Conservation (phyloP, 495 filamentous ascomycete genomes). For the Parachaetomium inaequale region DNA sequence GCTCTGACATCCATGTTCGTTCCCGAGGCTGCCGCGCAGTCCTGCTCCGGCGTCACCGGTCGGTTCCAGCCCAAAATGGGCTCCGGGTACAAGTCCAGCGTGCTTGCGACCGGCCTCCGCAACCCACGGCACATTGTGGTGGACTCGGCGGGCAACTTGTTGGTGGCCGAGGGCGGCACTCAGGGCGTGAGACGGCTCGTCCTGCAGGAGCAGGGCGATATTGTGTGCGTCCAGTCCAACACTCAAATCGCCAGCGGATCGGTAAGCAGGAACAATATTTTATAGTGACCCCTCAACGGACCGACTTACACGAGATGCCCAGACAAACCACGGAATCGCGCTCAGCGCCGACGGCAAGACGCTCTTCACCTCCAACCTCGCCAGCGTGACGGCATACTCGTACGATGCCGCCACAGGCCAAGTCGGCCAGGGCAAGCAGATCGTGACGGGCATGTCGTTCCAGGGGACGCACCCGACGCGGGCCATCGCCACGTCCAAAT, state of each 20-base stretch:
- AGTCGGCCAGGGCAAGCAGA: conserved; percentile 40
- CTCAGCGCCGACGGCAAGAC: conserved; percentile 58
- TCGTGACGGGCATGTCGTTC: conserved; percentile 54
- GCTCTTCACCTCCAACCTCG: conserved; percentile 55
- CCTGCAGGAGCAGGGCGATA: conserved; percentile 46
- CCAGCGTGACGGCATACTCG: conserved; percentile 53
- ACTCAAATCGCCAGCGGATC: conserved; percentile 35
- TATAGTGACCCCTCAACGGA: background rate
- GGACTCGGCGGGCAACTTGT: conserved; percentile 52
- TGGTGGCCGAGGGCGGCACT: conserved; percentile 50
- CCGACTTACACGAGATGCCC: background rate
- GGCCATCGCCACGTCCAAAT: conserved; percentile 51
- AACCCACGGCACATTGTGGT: conserved; percentile 42
- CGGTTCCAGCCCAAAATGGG: conserved; percentile 41
- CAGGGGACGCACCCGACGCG: conserved; percentile 52
- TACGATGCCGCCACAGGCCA: conserved; percentile 50
- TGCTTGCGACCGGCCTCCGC: conserved; percentile 50
- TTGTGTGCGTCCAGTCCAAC: conserved; percentile 42
- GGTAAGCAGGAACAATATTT: conserved; percentile 34
- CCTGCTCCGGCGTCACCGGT: conserved; percentile 16
- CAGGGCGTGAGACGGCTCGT: conserved; percentile 50
- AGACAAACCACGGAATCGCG: conserved; percentile 63
- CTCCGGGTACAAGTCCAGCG: conserved; percentile 49
- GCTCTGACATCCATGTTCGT: conserved; percentile 8
- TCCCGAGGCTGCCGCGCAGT: conserved; percentile 16